Conservation (phyloP, 2,329 filamentous ascomycete genomes). For the Venturia asperata region DNA sequence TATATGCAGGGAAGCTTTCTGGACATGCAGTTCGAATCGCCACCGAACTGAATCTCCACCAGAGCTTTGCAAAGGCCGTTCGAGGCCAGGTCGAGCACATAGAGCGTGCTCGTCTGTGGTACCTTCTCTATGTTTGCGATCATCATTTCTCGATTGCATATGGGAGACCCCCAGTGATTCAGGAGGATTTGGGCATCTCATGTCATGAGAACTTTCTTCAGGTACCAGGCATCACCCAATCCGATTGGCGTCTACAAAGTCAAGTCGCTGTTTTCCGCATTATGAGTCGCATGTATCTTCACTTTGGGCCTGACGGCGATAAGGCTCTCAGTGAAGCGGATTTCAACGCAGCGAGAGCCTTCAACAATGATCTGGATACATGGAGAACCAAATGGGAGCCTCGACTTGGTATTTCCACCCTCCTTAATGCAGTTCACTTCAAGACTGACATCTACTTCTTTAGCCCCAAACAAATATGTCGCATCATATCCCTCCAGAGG, state of each 20-base stretch:
- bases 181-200: conserved; percentile 29
- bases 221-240: conserved; percentile 28
- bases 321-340: conserved; percentile 19
- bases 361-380: conserved; percentile 20
- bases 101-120: conserved; percentile 34
- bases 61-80: conserved; percentile 32
- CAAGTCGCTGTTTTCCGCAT: conserved; percentile 22
- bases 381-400: conserved; percentile 21
- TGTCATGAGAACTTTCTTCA: conserved; percentile 29
- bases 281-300: conserved; percentile 19
- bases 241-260: conserved; percentile 23
- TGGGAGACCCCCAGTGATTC: conserved; percentile 34
- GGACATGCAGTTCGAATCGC: conserved; percentile 33
- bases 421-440: conserved; percentile 5
- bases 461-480: conserved; percentile 42
- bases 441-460: conserved; percentile 9
- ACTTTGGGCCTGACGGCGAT: conserved; percentile 20
- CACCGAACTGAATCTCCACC: conserved; percentile 34
- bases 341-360: conserved; percentile 15
- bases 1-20: conserved; percentile 11
- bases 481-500: conserved; percentile 45
- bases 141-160: conserved; percentile 35
- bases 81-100: conserved; percentile 29
- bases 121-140: conserved; percentile 36
- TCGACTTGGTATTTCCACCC: conserved; percentile 18